Conservation (phyloP, 2,329 filamentous ascomycete species). For the Epichloe elymi region DNA sequence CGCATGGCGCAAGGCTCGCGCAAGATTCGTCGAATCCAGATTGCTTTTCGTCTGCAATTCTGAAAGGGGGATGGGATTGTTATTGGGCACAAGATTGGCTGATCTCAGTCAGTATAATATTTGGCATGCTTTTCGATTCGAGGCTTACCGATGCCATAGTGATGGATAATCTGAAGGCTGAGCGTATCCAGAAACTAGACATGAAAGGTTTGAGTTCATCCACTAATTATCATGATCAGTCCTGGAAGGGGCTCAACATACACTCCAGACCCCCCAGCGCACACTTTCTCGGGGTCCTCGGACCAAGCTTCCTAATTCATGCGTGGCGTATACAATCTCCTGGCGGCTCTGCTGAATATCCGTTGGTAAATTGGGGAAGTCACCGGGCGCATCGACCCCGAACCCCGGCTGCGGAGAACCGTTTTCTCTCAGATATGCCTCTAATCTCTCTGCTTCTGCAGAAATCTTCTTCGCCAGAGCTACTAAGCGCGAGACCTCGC, state of each 20-base stretch:
- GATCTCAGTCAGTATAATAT: not conserved
- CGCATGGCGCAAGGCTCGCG: slow-evolving; percentile 38
- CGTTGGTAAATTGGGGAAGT: slow-evolving; percentile 34
- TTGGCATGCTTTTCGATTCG: not conserved
- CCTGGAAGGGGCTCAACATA: slow-evolving; percentile 17
- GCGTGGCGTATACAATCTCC: slow-evolving; percentile 34
- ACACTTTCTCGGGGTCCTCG: slow-evolving; percentile 37
- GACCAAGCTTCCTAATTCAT: slow-evolving; percentile 32
- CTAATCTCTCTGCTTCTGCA: slow-evolving; percentile 34
- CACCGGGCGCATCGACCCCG: slow-evolving; percentile 27
- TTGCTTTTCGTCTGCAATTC: slow-evolving; percentile 32
- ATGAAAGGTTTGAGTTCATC: slow-evolving; percentile 1
- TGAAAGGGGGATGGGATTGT: slow-evolving; percentile 29
- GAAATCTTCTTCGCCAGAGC: slow-evolving; percentile 34
- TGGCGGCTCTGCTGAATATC: slow-evolving; percentile 32
- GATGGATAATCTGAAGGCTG: slow-evolving; percentile 36
- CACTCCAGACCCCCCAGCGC: slow-evolving; percentile 38
- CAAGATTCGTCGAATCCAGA: slow-evolving; percentile 35
- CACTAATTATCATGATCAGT: not conserved
- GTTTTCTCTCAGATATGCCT: slow-evolving; percentile 31
- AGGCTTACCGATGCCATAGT: slow-evolving; percentile 32
- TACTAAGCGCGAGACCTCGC: slow-evolving; percentile 25
- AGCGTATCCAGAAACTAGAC: slow-evolving; percentile 35
- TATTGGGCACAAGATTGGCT: slow-evolving; percentile 38
- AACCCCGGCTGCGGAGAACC: slow-evolving; percentile 30